Percentiles rank a stretch among this genome's conserved stretches.
Evolutionary conservation across 176 grass and related monocot genomes (phyloP).

Genomic region (Eremochloa ophiuroides): DNA sequence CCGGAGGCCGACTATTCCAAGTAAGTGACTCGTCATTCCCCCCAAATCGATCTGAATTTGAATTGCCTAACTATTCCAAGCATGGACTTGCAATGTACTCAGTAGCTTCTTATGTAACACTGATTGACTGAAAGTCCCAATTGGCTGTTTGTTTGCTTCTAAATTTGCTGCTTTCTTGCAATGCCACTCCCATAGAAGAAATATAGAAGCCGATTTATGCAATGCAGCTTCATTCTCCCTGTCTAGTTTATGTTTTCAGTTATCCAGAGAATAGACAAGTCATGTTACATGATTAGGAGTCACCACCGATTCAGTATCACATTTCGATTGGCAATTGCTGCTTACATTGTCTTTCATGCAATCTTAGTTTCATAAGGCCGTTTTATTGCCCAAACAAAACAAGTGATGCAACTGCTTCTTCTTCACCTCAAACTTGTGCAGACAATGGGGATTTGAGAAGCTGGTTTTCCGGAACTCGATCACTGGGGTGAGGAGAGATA

Average conservation of each 20-base stretch:
- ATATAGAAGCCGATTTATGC: background rate
- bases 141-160: background rate
- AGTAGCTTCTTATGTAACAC: background rate
- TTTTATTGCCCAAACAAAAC: background rate
- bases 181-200: background rate
- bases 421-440: conserved; percentile 5
- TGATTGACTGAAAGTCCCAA: background rate
- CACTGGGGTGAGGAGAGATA: conserved; percentile 67
- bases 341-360: background rate
- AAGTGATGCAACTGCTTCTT: background rate
- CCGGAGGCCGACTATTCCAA: conserved; percentile 32
- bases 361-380: background rate
- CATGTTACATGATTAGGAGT: background rate
- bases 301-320: background rate
- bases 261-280: background rate
- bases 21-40: conserved; percentile 22
- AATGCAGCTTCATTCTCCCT: background rate
- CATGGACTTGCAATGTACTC: background rate
- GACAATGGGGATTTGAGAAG: conserved; percentile 93
- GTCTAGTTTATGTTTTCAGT: background rate
- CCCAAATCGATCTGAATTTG: background rate
- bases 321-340: background rate
- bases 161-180: background rate
- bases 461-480: conserved; percentile 81
- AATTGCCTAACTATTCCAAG: background rate